Percentiles rank a stretch among this genome's conserved stretches.
Evolutionary conservation across 2,329 filamentous ascomycete species (phyloP).

Genomic region (Hypomyces rosellus): DNA sequence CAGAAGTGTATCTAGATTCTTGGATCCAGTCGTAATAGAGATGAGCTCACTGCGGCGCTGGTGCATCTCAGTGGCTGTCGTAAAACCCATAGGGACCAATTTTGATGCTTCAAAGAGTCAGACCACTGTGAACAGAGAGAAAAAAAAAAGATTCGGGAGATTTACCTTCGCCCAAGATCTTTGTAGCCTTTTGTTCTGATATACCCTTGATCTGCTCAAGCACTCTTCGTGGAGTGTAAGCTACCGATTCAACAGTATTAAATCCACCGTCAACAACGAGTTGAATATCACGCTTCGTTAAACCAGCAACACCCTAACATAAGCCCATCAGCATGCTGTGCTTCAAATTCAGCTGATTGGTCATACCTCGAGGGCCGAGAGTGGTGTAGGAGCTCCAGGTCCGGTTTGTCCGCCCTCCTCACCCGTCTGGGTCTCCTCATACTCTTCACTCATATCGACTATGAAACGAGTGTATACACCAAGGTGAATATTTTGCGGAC

Average conservation of each 20-base stretch:
- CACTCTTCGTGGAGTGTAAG: conserved; percentile 77
- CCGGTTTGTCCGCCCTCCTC: conserved; percentile 71
- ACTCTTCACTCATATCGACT: conserved; percentile 43
- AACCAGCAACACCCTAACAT: conserved; percentile 69
- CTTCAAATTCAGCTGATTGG: neutral
- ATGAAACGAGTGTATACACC: too few species aligned
- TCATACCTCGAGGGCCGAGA: conserved; percentile 76
- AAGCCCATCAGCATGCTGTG: neutral
- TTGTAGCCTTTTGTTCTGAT: conserved; percentile 91
- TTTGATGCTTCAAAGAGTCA: conserved; percentile 63
- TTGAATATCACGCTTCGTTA: conserved; percentile 95
- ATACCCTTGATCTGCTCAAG: conserved; percentile 97
- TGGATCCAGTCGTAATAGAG: conserved; percentile 95
- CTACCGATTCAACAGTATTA: conserved; percentile 92
- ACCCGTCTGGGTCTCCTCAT: conserved; percentile 57
- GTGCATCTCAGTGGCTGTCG: conserved; percentile 98
- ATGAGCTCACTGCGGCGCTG: conserved; percentile 93
- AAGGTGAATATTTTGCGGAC: neutral
- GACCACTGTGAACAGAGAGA: too few species aligned
- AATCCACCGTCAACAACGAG: conserved; percentile 85
- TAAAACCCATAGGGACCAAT: conserved; percentile 97
- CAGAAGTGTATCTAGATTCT: conserved; percentile 90
- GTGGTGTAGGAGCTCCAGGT: conserved; percentile 88
- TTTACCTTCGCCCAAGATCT: conserved; percentile 81
- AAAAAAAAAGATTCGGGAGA: neutral